Evolutionary conservation across 805 yeast species (phyloP).

Genomic region (Candida krabiensis): DNA sequence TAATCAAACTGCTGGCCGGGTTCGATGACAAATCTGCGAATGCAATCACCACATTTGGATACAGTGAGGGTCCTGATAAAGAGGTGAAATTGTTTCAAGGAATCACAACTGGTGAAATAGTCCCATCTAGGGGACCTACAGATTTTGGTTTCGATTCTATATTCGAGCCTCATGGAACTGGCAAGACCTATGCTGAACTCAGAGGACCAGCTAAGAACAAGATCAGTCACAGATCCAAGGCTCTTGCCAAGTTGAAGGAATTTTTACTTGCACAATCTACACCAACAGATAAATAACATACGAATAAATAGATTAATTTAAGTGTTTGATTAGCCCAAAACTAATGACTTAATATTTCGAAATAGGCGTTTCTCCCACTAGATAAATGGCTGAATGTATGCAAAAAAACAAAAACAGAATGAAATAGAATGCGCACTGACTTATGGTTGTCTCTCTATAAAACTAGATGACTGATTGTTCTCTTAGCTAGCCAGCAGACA

Average conservation of each 20-base stretch:
- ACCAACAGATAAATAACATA: too few relatives aligned
- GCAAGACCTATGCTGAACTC: constrained; percentile 88
- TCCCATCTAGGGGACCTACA: constrained; percentile 71
- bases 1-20: constrained; percentile 74
- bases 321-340: too few relatives aligned
- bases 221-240: constrained; percentile 86
- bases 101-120: constrained; percentile 76
- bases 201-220: constrained; percentile 69
- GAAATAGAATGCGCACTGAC: constrained; percentile 1
- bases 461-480: constrained; percentile 26
- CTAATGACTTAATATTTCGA: too few relatives aligned
- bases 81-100: constrained; percentile 85
- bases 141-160: constrained; percentile 95
- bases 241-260: constrained; percentile 68
- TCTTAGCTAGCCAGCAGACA: constrained; percentile 35
- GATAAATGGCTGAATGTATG: not conserved
- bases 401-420: not conserved
- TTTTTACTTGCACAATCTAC: constrained; percentile 40
- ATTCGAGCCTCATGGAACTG: constrained; percentile 78
- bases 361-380: not conserved
- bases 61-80: constrained; percentile 75
- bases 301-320: too few relatives aligned
- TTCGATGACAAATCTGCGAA: constrained; percentile 83
- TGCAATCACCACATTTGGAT: constrained; percentile 92
- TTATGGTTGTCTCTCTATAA: too few relatives aligned